Conservation (phyloP, 345 rosid genomes). For the Alliaria petiolata region DNA sequence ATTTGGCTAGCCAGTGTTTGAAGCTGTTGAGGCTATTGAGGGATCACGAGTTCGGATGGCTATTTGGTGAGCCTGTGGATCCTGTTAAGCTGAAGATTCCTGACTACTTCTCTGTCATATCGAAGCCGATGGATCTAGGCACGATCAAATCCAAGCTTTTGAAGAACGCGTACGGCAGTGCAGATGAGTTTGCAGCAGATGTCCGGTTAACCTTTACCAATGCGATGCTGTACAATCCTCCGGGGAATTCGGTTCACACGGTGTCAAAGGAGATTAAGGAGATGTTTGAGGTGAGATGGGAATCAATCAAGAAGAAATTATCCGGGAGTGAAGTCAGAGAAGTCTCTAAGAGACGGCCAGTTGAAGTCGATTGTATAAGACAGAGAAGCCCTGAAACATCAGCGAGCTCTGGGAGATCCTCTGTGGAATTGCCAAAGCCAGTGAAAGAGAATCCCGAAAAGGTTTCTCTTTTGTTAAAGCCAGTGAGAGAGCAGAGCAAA, state of each 20-base stretch:
- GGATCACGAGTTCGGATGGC: conserved; percentile 47
- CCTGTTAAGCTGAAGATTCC: conserved; percentile 61
- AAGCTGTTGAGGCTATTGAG: conserved; percentile 42
- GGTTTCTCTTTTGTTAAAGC: conserved; percentile 21
- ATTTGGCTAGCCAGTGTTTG: conserved; percentile 47
- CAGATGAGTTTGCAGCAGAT: conserved; percentile 78
- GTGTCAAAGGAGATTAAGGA: conserved; percentile 45
- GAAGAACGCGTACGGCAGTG: conserved; percentile 39
- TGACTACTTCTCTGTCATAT: conserved; percentile 70
- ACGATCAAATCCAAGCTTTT: conserved; percentile 57
- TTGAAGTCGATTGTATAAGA: conserved; percentile 31
- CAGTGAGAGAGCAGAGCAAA: conserved; percentile 15
- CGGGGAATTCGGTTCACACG: conserved; percentile 45
- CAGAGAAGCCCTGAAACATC: conserved; percentile 40
- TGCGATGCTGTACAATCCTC: conserved; percentile 85
- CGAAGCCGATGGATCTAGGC: conserved; percentile 86
- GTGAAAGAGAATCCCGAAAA: conserved; percentile 25
- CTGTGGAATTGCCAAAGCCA: conserved; percentile 34
- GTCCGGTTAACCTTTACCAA: conserved; percentile 70
- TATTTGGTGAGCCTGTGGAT: conserved; percentile 71
- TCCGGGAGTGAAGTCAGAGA: conserved; percentile 17
- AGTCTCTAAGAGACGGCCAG: not conserved
- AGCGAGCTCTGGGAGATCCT: conserved; percentile 16
- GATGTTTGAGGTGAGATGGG: conserved; percentile 64
- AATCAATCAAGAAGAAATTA: conserved; percentile 42